Conservation (phyloP, 2,329 filamentous ascomycete genomes). For the Tolypocladium nubicola region DNA sequence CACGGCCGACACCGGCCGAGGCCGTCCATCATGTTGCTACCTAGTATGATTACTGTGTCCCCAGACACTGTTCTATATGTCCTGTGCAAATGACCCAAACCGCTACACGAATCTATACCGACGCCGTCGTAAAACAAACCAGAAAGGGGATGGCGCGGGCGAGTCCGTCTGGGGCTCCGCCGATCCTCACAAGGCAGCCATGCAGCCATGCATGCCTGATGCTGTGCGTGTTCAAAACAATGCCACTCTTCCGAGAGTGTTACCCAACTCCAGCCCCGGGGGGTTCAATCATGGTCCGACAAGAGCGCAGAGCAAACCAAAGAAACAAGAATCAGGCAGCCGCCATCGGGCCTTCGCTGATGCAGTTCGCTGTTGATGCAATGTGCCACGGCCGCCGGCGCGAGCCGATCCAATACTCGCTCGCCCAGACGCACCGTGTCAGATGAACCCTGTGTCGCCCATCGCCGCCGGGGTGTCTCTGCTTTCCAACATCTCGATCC, state of each 20-base stretch:
- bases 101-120: neutral
- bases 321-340: neutral
- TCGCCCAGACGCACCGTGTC: neutral
- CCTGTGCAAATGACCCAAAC: neutral
- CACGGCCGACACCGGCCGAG: neutral
- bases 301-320: neutral
- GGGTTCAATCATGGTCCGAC: neutral
- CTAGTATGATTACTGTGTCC: neutral
- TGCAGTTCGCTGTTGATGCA: neutral
- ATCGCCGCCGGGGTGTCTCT: slow-evolving; percentile 4
- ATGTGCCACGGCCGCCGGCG: neutral
- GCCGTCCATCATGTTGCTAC: neutral
- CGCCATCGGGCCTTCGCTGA: neutral
- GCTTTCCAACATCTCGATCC: slow-evolving; percentile 49
- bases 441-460: slow-evolving; percentile 15
- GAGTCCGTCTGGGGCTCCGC: neutral
- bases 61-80: neutral
- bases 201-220: neutral
- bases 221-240: neutral
- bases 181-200: neutral
- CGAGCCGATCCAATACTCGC: neutral
- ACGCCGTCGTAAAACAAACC: neutral
- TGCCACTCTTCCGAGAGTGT: neutral
- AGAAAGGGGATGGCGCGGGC: neutral
- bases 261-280: neutral